Conservation (phyloP, 805 yeast species). For the Candida awuae region DNA sequence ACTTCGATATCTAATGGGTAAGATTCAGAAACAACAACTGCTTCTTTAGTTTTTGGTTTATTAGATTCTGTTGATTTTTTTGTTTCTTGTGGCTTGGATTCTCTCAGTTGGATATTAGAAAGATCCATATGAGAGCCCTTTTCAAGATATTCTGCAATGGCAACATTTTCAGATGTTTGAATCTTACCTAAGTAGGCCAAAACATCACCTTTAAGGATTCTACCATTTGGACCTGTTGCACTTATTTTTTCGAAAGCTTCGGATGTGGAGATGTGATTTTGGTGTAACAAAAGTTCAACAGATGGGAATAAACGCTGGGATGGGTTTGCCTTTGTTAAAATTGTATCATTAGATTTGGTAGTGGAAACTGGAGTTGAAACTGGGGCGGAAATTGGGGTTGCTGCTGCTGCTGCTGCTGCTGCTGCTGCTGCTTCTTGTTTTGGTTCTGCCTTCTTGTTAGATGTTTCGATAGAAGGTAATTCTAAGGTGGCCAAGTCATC, state of each 20-base stretch:
- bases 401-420: conserved; percentile 14
- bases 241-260: conserved; percentile 66
- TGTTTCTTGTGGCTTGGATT: conserved; percentile 7
- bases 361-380: conserved; percentile 15
- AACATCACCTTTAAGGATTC: conserved; percentile 86
- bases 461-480: conserved; percentile 46
- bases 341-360: conserved; percentile 22
- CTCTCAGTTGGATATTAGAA: conserved; percentile 49
- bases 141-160: conserved; percentile 49
- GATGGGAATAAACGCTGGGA: conserved; percentile 70
- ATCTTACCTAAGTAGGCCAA: conserved; percentile 75
- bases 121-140: conserved; percentile 60
- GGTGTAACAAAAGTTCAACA: conserved; percentile 56
- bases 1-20: conserved; percentile 7
- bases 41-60: conserved; percentile 30
- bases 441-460: too few relatives aligned
- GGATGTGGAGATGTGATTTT: conserved; percentile 52
- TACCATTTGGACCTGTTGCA: conserved; percentile 86
- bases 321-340: conserved; percentile 45
- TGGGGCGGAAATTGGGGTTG: conserved; percentile 18
- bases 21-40: conserved; percentile 2
- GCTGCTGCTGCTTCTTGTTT: background rate
- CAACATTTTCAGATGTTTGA: conserved; percentile 42
- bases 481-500: conserved; percentile 68
- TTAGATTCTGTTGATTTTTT: conserved; percentile 9